Evolutionary conservation across 2,329 filamentous ascomycete species (phyloP), one percentile per base, ranked within the genome.

Genomic region (Tolypocladium pustulatum): DNA sequence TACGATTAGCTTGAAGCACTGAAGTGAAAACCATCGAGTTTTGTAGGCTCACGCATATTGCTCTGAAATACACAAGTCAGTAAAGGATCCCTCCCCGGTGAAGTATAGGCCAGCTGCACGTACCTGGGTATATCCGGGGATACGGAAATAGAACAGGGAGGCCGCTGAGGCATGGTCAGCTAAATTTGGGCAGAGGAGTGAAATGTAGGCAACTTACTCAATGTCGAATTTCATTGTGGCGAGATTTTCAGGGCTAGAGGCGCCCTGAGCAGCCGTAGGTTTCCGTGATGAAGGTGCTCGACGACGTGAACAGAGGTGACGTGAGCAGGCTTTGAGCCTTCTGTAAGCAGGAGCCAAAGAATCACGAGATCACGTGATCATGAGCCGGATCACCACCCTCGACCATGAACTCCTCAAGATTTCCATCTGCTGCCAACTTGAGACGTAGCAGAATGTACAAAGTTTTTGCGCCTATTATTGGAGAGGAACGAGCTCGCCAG

Each of bases 121-220:
- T 68, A 79, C 79, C 79, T 72, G 80, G 80, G 64, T 84, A 84
- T 66, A 84, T 84, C 66, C 78, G 76, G 38, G 81, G 81, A 58
- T 84, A 84, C 25, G 81, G 81, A 64, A 84, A 84, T 64, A 84
- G 75, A 56, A 84, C 75, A 53, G 80, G 79, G 27, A 84, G 71
- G 59, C 83, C 80, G 67, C 81, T 84, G 58, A 7, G n/a, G 32
- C n/a, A 55, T 37, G 46, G 52, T 71, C 52, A 71, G 65, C 46
- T 36, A 12, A 20, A 37, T 25, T 10, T 41, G 20, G 9, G 13
- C 15, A 57, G 56, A 37, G 20, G 12, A 38, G 22, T 17, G 4
- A 10, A 6, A 6, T 34, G 49, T 4, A 20, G 10, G 38, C 7
- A 9, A 40, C 72, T 53, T 72, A 80, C 78, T 79, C 78, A 54